These are phyloP conservation scores for Schizosaccharomyces osmophilus DNA, from an alignment of 805 yeast genomes.

Conservation along the genomic window DNA sequence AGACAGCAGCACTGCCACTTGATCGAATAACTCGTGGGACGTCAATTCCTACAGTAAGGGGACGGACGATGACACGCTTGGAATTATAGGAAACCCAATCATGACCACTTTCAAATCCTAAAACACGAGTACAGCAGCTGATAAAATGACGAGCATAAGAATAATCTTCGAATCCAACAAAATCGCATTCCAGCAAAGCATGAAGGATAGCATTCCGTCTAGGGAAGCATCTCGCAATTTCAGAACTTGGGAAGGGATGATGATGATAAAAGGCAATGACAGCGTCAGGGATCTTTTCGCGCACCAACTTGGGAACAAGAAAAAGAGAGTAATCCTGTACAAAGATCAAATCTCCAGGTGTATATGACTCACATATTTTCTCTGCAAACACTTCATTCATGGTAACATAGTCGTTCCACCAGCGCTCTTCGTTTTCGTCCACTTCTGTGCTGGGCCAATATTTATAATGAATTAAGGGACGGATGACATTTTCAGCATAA, in stretches of 20 bases:
- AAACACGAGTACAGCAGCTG: constrained; percentile 64
- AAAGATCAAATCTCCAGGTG: constrained; percentile 91
- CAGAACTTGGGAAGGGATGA: constrained; percentile 94
- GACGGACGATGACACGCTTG: constrained; percentile 41
- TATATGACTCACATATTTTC: constrained; percentile 43
- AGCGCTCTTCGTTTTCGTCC: constrained; percentile 43
- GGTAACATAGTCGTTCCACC: constrained; percentile 75
- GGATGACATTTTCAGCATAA: constrained; percentile 9
- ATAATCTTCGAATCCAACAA: constrained; percentile 63
- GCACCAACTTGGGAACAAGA: constrained; percentile 73
- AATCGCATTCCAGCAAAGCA: constrained; percentile 77
- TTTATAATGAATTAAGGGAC: neutral
- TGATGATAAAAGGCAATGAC: constrained; percentile 78
- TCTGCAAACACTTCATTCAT: constrained; percentile 80
- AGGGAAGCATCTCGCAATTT: constrained; percentile 83
- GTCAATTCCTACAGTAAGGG: constrained; percentile 79
- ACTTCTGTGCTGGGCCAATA: constrained; percentile 20
- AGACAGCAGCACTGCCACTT: constrained; percentile 20
- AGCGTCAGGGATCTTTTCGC: constrained; percentile 29
- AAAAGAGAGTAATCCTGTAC: constrained; percentile 93
- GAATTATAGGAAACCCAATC: constrained; percentile 37
- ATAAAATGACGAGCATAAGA: constrained; percentile 78
- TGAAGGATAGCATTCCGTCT: constrained; percentile 66
- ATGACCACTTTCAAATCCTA: constrained; percentile 41
- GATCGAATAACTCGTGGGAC: constrained; percentile 41